Conservation (phyloP, 2,329 filamentous ascomycete species). For the Verticillium longisporum region DNA sequence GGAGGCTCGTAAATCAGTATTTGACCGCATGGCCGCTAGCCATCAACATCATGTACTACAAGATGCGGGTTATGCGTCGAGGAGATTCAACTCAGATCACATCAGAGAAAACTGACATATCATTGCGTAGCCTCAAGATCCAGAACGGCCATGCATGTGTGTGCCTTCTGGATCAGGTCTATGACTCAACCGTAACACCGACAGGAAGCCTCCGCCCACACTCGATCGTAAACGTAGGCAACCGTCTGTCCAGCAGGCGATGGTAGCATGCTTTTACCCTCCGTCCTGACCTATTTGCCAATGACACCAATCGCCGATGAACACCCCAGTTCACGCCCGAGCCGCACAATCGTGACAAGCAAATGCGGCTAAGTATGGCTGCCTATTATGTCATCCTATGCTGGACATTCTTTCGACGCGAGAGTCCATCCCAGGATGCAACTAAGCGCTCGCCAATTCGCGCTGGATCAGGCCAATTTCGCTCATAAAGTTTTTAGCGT, state of each 20-base stretch:
- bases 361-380: neutral
- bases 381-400: neutral
- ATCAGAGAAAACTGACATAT: neutral
- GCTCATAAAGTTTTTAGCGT: slow-evolving; percentile 44
- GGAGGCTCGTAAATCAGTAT: too few species aligned
- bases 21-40: too few species aligned
- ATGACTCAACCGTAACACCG: neutral
- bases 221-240: neutral
- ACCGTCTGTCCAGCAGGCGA: neutral
- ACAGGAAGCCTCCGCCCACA: neutral
- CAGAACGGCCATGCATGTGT: neutral
- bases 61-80: too few species aligned
- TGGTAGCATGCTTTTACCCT: neutral
- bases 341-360: neutral
- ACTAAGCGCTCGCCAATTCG: slow-evolving; percentile 33
- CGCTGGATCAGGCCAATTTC: slow-evolving; percentile 43
- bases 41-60: too few species aligned
- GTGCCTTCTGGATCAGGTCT: neutral
- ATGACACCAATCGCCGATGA: neutral
- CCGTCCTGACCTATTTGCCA: neutral
- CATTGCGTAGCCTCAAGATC: neutral
- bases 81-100: too few species aligned
- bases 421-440: neutral
- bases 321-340: neutral
- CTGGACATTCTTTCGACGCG: neutral